These are phyloP conservation scores for Clitopilus passeckerianus DNA, from an alignment of 768 basidiomycete species.

Conservation along the genomic window DNA sequence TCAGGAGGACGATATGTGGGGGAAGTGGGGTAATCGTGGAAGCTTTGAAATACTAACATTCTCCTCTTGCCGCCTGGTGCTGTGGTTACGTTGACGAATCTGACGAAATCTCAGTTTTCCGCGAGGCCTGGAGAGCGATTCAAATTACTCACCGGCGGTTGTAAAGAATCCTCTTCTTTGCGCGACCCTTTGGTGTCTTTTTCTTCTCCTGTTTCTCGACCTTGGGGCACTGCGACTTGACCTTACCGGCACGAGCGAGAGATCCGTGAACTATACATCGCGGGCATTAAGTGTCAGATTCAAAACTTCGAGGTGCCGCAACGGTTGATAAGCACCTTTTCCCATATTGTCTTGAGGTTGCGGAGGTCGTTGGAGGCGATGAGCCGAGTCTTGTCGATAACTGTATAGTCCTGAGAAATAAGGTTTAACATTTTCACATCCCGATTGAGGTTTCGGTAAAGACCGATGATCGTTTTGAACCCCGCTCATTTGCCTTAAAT, in stretches of 20 bases:
- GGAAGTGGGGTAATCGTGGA: slow-evolving; percentile 1
- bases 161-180: slow-evolving; percentile 88
- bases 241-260: slow-evolving; percentile 99
- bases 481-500: neutral
- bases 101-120: slow-evolving; percentile 18
- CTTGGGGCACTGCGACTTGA: slow-evolving; percentile 97
- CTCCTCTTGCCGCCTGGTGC: slow-evolving; percentile 90
- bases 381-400: slow-evolving; percentile 22
- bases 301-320: neutral
- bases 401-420: slow-evolving; percentile 9
- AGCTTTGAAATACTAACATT: slow-evolving; percentile 70
- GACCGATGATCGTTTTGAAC: neutral
- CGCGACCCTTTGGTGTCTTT: slow-evolving; percentile 96
- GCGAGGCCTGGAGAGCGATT: neutral
- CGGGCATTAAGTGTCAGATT: slow-evolving; percentile 26
- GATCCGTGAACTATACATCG: slow-evolving; percentile 83
- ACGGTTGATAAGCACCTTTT: slow-evolving; percentile 43
- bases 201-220: slow-evolving; percentile 99
- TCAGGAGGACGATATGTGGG: neutral
- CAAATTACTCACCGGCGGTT: slow-evolving; percentile 72
- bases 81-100: slow-evolving; percentile 92
- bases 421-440: slow-evolving; percentile 2
- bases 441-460: neutral
- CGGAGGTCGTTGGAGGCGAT: slow-evolving; percentile 25
- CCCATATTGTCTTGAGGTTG: slow-evolving; percentile 69